A percentile compares a stretch with the other conserved stretches of the same genome.
phyloP scores from a whole-genome alignment of 1,139 yeast genomes.

The Zygosaccharomyces pseudobailii region DNA sequence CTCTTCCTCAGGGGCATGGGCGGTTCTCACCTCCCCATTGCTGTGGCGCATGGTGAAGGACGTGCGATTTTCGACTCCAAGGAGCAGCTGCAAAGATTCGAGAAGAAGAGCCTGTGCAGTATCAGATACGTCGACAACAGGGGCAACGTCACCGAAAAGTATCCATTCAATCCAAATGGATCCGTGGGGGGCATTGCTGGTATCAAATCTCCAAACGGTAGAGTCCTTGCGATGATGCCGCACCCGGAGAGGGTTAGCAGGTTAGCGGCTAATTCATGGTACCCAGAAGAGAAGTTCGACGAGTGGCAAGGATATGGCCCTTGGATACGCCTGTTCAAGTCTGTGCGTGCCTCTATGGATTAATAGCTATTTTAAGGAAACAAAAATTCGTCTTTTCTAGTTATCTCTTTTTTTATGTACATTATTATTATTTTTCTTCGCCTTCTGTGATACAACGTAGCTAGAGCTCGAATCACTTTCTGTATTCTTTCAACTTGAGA shows the following conservation, averaged over 20 bases:
- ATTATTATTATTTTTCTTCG: neutral
- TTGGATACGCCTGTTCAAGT: conserved; percentile 90
- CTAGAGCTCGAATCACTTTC: neutral
- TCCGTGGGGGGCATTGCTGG: conserved; percentile 93
- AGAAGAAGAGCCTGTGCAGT: conserved; percentile 50
- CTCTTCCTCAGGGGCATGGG: conserved; percentile 87
- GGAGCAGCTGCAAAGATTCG: conserved; percentile 44
- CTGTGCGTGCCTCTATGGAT: conserved; percentile 44
- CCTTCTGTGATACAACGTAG: neutral
- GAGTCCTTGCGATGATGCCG: conserved; percentile 98
- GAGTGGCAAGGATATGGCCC: conserved; percentile 80
- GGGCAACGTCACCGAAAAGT: conserved; percentile 73
- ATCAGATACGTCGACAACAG: conserved; percentile 86
- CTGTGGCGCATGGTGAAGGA: conserved; percentile 99
- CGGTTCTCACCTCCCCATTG: conserved; percentile 89
- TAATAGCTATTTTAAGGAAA: neutral
- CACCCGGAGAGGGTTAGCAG: conserved; percentile 96
- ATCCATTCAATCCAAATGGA: conserved; percentile 96
- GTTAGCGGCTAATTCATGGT: conserved; percentile 86
- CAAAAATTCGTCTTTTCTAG: neutral
- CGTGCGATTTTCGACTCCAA: conserved; percentile 59
- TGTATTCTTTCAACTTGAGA: neutral
- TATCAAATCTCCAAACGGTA: conserved; percentile 81
- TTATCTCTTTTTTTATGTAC: neutral
- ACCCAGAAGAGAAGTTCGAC: conserved; percentile 63